phyloP scores from a whole-genome alignment of 305 asterid genomes.

The Fraxinus baroniana region DNA sequence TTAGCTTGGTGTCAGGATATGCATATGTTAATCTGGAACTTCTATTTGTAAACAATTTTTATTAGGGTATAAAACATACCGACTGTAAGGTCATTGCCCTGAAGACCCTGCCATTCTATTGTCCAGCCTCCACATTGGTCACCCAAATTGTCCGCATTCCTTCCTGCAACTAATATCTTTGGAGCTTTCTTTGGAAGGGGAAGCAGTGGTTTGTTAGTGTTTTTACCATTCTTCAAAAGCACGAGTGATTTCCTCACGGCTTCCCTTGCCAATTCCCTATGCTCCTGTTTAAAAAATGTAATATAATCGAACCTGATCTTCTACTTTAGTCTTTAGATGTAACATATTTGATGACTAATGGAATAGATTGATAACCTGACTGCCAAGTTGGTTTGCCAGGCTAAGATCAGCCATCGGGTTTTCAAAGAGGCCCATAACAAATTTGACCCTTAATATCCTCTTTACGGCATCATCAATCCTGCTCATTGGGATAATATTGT shows the following conservation, averaged over 20 bases:
- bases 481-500: constrained; percentile 53
- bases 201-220: constrained; percentile 31
- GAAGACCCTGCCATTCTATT: constrained; percentile 58
- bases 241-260: constrained; percentile 62
- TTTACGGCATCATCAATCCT: constrained; percentile 64
- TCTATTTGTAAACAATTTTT: background rate
- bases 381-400: constrained; percentile 51
- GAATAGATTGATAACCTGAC: constrained; percentile 42
- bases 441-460: constrained; percentile 66
- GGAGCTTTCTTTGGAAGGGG: constrained; percentile 44
- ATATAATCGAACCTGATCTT: background rate
- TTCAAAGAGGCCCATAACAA: constrained; percentile 68
- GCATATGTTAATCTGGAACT: no score
- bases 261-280: constrained; percentile 54
- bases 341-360: background rate
- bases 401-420: constrained; percentile 60
- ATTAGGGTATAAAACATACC: constrained; percentile 31
- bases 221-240: constrained; percentile 53
- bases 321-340: background rate
- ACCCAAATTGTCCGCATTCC: constrained; percentile 56
- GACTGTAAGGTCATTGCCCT: constrained; percentile 45
- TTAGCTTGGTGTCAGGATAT: background rate
- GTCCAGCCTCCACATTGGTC: constrained; percentile 69
- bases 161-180: constrained; percentile 55
- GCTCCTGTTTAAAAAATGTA: constrained; percentile 37